phyloP scores from a whole-genome alignment of 192 early-diverging fungal species.

The Phycomyces blakesleeanus region DNA sequence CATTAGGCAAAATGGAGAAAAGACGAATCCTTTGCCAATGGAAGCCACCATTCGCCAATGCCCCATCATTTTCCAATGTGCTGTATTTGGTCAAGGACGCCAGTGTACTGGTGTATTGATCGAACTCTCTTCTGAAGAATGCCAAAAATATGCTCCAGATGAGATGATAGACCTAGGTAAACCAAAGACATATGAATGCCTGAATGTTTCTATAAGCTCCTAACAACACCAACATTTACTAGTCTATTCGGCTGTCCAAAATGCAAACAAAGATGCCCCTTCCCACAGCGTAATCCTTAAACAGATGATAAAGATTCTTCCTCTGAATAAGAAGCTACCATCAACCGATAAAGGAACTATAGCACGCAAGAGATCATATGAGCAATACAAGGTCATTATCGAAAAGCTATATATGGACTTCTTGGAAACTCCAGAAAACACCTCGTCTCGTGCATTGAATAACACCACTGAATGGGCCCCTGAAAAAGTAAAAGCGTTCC shows the following conservation, averaged over 20 bases:
- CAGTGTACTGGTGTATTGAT: conserved; percentile 14
- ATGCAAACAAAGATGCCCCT: conserved; percentile 24
- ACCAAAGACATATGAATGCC: too few relatives aligned
- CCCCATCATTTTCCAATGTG: conserved; percentile 11
- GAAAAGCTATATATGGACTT: conserved; percentile 52
- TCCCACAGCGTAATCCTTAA: conserved; percentile 16
- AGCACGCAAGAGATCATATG: conserved; percentile 34
- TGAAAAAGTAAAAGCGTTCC: conserved; percentile 5
- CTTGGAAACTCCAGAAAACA: neutral
- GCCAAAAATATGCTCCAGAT: neutral
- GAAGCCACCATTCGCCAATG: conserved; percentile 1
- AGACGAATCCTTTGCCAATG: conserved; percentile 30
- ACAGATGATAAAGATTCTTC: conserved; percentile 7
- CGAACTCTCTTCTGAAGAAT: conserved; percentile 1
- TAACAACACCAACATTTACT: too few relatives aligned
- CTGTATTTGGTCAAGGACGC: conserved; percentile 18
- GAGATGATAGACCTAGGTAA: conserved; percentile 20
- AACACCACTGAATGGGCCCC: conserved; percentile 1
- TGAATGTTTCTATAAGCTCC: too few relatives aligned
- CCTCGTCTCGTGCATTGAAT: neutral
- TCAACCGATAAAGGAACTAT: neutral
- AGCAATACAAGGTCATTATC: conserved; percentile 46
- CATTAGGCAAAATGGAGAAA: conserved; percentile 29
- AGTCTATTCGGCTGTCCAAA: conserved; percentile 6
- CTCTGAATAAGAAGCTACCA: neutral